Conservation (phyloP, 2,329 filamentous ascomycete species). For the Passalora sequoiae region DNA sequence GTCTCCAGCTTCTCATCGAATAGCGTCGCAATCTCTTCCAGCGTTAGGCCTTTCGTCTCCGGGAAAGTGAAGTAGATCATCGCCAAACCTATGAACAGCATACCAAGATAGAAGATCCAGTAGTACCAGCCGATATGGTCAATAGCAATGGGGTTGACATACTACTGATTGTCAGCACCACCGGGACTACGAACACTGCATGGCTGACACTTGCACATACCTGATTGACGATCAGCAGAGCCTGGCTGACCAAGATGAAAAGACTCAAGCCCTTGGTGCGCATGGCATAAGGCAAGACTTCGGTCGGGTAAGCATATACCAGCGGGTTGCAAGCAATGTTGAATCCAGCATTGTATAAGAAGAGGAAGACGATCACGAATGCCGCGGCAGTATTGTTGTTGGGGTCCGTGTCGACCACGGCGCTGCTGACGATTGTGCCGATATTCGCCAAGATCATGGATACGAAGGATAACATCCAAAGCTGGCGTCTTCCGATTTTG, state of each 20-base stretch:
- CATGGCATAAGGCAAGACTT: constrained; percentile 55
- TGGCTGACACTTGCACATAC: background rate
- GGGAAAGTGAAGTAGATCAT: constrained; percentile 56
- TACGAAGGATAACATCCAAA: constrained; percentile 41
- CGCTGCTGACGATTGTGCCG: constrained; percentile 33
- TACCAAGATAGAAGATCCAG: constrained; percentile 16
- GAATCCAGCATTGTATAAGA: constrained; percentile 53
- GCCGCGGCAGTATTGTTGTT: constrained; percentile 2
- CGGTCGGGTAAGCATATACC: constrained; percentile 58
- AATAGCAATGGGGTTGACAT: constrained; percentile 21
- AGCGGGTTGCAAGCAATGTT: constrained; percentile 64
- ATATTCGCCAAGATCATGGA: constrained; percentile 44
- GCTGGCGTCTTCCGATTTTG: constrained; percentile 38
- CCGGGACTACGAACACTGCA: too few species aligned
- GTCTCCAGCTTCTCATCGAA: constrained; percentile 42
- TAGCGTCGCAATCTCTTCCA: constrained; percentile 70
- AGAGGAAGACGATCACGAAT: constrained; percentile 33
- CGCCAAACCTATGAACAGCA: constrained; percentile 15
- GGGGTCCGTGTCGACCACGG: background rate
- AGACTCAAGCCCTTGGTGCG: constrained; percentile 50
- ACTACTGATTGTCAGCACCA: background rate
- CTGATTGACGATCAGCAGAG: constrained; percentile 6
- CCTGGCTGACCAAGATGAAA: constrained; percentile 1
- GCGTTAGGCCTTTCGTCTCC: constrained; percentile 65
- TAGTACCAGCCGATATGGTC: constrained; percentile 17